Evolutionary conservation across 176 grass and related monocot genomes (phyloP).

Genomic region (Bonia amplexicaulis): DNA sequence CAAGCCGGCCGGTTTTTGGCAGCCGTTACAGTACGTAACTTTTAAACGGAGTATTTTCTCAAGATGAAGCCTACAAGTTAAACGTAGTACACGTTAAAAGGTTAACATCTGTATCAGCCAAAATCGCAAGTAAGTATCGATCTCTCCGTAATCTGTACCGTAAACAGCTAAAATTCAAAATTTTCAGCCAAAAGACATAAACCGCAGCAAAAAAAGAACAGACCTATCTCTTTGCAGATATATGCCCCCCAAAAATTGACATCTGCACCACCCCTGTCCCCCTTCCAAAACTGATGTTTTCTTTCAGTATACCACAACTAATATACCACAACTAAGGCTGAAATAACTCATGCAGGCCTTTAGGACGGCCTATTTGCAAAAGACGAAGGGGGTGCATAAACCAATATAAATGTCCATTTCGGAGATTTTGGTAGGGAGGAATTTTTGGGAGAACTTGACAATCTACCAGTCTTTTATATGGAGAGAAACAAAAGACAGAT

Average conservation of each 20-base stretch:
- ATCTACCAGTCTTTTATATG: slow-evolving; percentile 11
- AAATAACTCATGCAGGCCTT: not conserved
- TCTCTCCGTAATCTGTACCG: too few relatives aligned
- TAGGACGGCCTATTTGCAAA: not conserved
- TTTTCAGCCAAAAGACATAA: too few relatives aligned
- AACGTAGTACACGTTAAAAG: too few relatives aligned
- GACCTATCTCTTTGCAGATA: slow-evolving; percentile 19
- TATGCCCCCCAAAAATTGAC: slow-evolving; percentile 21
- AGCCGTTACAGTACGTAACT: too few relatives aligned
- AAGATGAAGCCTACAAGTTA: too few relatives aligned
- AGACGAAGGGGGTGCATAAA: slow-evolving; percentile 17
- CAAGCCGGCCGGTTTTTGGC: too few relatives aligned
- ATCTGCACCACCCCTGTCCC: slow-evolving; percentile 29
- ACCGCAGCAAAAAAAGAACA: too few relatives aligned
- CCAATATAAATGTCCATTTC: slow-evolving; percentile 31
- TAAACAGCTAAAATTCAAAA: too few relatives aligned
- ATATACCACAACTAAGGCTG: slow-evolving; percentile 23
- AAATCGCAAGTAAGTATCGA: too few relatives aligned
- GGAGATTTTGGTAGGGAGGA: slow-evolving; percentile 25
- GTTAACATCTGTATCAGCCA: too few relatives aligned
- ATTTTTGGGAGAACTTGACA: slow-evolving; percentile 27
- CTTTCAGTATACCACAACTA: slow-evolving; percentile 22
- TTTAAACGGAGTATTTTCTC: too few relatives aligned
- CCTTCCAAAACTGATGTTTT: slow-evolving; percentile 29
- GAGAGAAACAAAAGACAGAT: not conserved